Percentiles rank a stretch among this genome's conserved stretches.
phyloP scores from a whole-genome alignment of 1,284 basidiomycete species.

The Cutaneotrichosporon spelunceum region DNA sequence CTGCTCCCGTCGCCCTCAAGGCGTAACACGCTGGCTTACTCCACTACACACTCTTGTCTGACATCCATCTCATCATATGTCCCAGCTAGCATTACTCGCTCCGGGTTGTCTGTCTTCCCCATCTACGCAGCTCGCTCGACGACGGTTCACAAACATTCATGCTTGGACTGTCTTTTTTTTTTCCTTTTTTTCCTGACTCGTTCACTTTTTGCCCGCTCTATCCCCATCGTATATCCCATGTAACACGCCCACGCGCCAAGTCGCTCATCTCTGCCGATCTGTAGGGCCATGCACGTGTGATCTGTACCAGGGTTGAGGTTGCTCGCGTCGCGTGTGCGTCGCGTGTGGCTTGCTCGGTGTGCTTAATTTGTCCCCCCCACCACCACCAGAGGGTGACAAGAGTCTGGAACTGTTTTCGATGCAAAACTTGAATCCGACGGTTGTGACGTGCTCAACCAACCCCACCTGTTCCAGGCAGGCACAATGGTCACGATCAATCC shows the following conservation, averaged over 20 bases:
- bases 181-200: background rate
- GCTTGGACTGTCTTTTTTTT: background rate
- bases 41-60: background rate
- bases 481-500: too few relatives aligned
- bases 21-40: slow-evolving; percentile 27
- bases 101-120: background rate
- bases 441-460: too few relatives aligned
- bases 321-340: too few relatives aligned
- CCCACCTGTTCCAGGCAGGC: too few relatives aligned
- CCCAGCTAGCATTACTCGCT: background rate
- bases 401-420: too few relatives aligned
- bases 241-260: background rate
- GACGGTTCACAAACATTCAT: too few relatives aligned
- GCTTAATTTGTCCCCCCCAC: too few relatives aligned
- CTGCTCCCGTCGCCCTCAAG: slow-evolving; percentile 41
- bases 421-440: too few relatives aligned
- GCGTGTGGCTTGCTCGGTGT: too few relatives aligned
- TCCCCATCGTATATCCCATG: background rate
- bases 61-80: background rate
- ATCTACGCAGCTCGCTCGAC: background rate
- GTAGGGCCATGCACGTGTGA: background rate
- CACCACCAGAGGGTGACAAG: too few relatives aligned
- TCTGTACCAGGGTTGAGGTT: too few relatives aligned
- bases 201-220: slow-evolving; percentile 1
- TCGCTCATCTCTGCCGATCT: background rate